Base-by-base conservation (phyloP, 2,329 filamentous ascomycete species). In the Simplicillium sp. region DNA sequence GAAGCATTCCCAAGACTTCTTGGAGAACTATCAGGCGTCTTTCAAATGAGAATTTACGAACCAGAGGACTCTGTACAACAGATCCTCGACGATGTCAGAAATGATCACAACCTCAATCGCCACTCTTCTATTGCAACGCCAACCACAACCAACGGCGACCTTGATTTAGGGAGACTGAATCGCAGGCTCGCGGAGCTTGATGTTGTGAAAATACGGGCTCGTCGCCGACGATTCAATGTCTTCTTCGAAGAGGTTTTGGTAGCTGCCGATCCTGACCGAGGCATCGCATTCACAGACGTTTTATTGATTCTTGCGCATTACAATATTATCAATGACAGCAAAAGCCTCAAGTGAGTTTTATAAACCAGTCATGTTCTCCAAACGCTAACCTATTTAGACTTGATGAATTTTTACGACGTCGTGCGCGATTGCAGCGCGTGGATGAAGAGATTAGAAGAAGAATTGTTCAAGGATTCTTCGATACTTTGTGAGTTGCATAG, bases 231-330 rank as follows among this genome's bases (percentile, higher is more conserved):
- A 34, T 90, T 94, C 69, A 95, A 95, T 52, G 75, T 84, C n/a
- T 98, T 98, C 61, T 98, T 87, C 55, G 89, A 97, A 61, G 94
- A 98, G 65, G 85, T 97, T 15, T 78, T 97, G 60, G 87, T 96
- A 6, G 90, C 88, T 4, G 87, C 89, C 4, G 89, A 98, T 59
- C 84, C 83, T 1, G 87, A 94, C 54, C 77, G 78, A 46, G 92
- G 92, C 37, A 94, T 98, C 44, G 83, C 86, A 1, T 98, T 98
- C 60, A 92, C 87, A 3, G 82, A 84, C 7, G 83, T 96, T 16
- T 71, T 98, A 39, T 92, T 98, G 84, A 94, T 94, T 45, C 71
- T 98, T 43, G 90, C 94, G 29, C 92, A 98, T 62, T 94, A 98
- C 71, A 98, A 97, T 55, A 88, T 98, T 55, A 98, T 98, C 59